Evolutionary conservation across 305 asterid genomes (phyloP), one percentile per base, ranked within the genome.

Genomic region (Fraxinus ornus): DNA sequence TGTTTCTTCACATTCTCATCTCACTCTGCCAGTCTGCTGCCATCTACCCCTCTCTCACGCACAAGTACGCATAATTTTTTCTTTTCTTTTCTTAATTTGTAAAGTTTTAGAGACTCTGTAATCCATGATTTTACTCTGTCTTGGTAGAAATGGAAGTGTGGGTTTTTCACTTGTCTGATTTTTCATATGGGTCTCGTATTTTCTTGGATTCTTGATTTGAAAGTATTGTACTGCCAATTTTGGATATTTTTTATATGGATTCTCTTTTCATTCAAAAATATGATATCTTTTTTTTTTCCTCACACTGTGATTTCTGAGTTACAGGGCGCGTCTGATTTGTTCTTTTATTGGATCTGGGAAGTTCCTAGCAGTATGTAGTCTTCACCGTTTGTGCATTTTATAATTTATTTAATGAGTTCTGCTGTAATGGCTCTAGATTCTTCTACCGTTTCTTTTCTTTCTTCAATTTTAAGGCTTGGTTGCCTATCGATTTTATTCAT

Each of bases 291-390:
- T 35, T 36, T 37, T 36, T 36, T 36, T 81, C 75, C 77, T 82
- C 80, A 26, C 74, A 49, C 79, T 88, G 22, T 81, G 68, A 28
- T 72, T 70, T 78, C 5, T 78, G 66, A 75, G 36, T 83, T 36
- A 72, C 49, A 85, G 78, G 79, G 68, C 71, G 13, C 60, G 39
- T 49, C 19, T 75, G 37, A 9, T 22, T 71, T 70, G 44, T 26
- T 33, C 30, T 75, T 76, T 80, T 57, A 33, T 77, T 78, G 88
- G 93, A 90, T 90, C 92, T 85, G 86, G 80, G 86, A 57, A 87
- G 79, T 76, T 64, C 22, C 28, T 26, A 24, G 66, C 64, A 44
- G 82, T 72, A 84, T 68, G 75, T 75, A 72, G 79, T 81, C 81
- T 39, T 21, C 79, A 71, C 81, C 81, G 64, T 30, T 7, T 39